These are phyloP conservation scores for Kentomonas sorsogonicus DNA, from an alignment of 208 protist species.

Conservation along the genomic window DNA sequence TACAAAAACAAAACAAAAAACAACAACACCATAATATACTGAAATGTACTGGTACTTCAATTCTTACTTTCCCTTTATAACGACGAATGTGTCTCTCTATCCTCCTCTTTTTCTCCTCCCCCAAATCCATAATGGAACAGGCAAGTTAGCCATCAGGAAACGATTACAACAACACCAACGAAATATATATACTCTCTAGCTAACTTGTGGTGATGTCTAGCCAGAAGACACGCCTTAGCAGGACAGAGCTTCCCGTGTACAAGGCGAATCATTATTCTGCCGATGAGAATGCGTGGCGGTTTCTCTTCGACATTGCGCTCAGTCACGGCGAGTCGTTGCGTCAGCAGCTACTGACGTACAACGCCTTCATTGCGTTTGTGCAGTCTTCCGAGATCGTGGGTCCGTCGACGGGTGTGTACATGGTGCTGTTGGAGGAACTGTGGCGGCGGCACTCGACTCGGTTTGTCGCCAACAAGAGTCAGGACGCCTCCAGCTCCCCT, in stretches of 20 bases:
- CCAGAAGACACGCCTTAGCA: too few relatives aligned
- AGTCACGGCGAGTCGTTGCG: constrained; percentile 61
- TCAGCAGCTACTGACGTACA: constrained; percentile 30
- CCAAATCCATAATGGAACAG: background rate
- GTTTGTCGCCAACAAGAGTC: background rate
- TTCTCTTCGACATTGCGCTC: constrained; percentile 84
- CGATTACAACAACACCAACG: background rate
- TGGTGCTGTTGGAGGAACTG: constrained; percentile 58
- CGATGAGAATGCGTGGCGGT: constrained; percentile 49
- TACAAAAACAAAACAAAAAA: too few relatives aligned
- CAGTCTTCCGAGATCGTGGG: constrained; percentile 56
- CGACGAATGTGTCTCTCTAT: constrained; percentile 3
- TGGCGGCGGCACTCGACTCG: constrained; percentile 32
- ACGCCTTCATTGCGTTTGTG: constrained; percentile 54
- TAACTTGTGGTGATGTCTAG: too few relatives aligned
- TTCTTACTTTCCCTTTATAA: constrained; percentile 3
- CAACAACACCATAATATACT: too few relatives aligned
- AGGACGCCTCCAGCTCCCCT: too few relatives aligned
- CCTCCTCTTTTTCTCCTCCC: constrained; percentile 6
- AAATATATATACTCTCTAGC: too few relatives aligned
- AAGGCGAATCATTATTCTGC: background rate
- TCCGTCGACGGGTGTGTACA: constrained; percentile 58
- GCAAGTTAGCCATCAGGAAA: too few relatives aligned
- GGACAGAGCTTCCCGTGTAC: background rate
- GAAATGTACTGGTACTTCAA: constrained; percentile 3